These are phyloP conservation scores for Pseudomassariella vexata DNA, from an alignment of 2,329 filamentous ascomycete genomes.

Conservation along the genomic window DNA sequence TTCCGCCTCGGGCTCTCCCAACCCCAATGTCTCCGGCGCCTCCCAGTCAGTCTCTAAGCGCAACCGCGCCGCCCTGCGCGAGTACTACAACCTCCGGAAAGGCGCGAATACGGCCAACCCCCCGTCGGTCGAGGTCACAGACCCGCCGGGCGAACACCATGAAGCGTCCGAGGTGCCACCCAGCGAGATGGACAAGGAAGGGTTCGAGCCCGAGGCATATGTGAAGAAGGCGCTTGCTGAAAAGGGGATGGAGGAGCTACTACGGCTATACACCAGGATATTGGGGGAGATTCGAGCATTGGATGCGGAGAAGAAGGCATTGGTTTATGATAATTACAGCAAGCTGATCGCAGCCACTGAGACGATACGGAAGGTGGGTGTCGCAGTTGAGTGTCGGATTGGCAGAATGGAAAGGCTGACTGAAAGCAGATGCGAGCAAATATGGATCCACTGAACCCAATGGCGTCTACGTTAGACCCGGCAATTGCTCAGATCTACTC, in stretches of 20 bases:
- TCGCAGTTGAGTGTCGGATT: slow-evolving; percentile 1
- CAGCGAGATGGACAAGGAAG: slow-evolving; percentile 66
- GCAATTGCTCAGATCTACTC: slow-evolving; percentile 71
- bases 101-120: slow-evolving; percentile 29
- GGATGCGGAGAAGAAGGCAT: slow-evolving; percentile 91
- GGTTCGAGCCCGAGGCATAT: slow-evolving; percentile 69
- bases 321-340: slow-evolving; percentile 98
- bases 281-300: slow-evolving; percentile 80
- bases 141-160: slow-evolving; percentile 23
- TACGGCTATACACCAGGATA: slow-evolving; percentile 65
- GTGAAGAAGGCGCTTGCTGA: slow-evolving; percentile 56
- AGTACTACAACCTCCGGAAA: slow-evolving; percentile 84
- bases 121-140: slow-evolving; percentile 38
- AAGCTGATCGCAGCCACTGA: slow-evolving; percentile 96
- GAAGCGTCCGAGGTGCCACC: slow-evolving; percentile 51
- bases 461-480: slow-evolving; percentile 66
- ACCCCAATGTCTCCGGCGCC: slow-evolving; percentile 27
- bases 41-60: slow-evolving; percentile 35
- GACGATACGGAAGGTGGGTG: slow-evolving; percentile 71
- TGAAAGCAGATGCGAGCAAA: slow-evolving; percentile 61
- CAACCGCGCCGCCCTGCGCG: slow-evolving; percentile 81
- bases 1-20: slow-evolving; percentile 54
- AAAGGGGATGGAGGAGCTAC: slow-evolving; percentile 60
- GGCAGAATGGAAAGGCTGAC: slow-evolving; percentile 4
- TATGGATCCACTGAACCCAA: slow-evolving; percentile 73